Evolutionary conservation across 768 basidiomycete genomes (phyloP).

Genomic region (Dentipellis sp.): DNA sequence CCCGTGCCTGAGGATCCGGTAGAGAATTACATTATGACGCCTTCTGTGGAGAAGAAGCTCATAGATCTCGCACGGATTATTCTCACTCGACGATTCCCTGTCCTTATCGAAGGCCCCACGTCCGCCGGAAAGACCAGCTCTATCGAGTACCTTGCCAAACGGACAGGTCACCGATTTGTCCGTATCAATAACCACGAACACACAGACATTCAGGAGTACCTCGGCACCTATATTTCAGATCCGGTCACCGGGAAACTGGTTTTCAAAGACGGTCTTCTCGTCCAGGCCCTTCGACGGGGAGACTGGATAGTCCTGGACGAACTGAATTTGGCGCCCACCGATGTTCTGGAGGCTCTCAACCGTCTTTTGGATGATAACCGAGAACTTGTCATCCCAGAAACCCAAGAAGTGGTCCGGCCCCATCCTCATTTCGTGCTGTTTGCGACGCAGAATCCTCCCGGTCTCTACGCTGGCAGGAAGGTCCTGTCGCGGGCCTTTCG

Average conservation of each 20-base stretch:
- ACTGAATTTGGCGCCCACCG: slow-evolving; percentile 93
- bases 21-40: slow-evolving; percentile 89
- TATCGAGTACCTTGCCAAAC: slow-evolving; percentile 87
- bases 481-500: slow-evolving; percentile 92
- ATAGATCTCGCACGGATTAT: slow-evolving; percentile 90
- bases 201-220: slow-evolving; percentile 97
- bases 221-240: slow-evolving; percentile 94
- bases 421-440: slow-evolving; percentile 98
- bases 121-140: slow-evolving; percentile 97
- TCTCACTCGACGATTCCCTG: slow-evolving; percentile 80
- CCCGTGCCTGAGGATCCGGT: slow-evolving; percentile 49
- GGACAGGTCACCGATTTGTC: slow-evolving; percentile 91
- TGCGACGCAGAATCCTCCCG: slow-evolving; percentile 96
- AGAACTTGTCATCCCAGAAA: slow-evolving; percentile 91
- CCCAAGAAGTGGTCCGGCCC: slow-evolving; percentile 87
- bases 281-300: slow-evolving; percentile 83
- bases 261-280: slow-evolving; percentile 90
- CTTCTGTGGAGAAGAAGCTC: slow-evolving; percentile 92
- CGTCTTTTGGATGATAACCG: slow-evolving; percentile 95
- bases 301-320: slow-evolving; percentile 99
- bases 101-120: slow-evolving; percentile 96
- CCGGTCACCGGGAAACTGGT: slow-evolving; percentile 86
- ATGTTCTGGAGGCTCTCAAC: slow-evolving; percentile 95
- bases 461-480: slow-evolving; percentile 91
- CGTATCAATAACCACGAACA: slow-evolving; percentile 99